These are phyloP conservation scores for Blastomyces parvus DNA, from an alignment of 2,329 filamentous ascomycete genomes.

Conservation along the genomic window DNA sequence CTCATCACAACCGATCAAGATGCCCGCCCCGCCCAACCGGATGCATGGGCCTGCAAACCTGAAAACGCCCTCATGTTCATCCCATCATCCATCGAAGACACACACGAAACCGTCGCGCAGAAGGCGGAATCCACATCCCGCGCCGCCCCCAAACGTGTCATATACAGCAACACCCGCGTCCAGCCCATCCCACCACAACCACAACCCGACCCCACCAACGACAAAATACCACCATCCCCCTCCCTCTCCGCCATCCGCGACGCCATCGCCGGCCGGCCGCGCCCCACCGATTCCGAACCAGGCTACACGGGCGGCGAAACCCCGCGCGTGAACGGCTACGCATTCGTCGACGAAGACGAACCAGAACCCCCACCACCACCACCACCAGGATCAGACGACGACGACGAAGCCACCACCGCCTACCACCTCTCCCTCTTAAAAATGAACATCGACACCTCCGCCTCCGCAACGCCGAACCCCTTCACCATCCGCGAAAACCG, in stretches of 20 bases:
- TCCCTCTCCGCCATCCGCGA: slow-evolving; percentile 76
- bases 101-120: slow-evolving; percentile 53
- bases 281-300: slow-evolving; percentile 51
- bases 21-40: slow-evolving; percentile 64
- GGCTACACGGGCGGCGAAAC: slow-evolving; percentile 62
- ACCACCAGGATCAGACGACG: not conserved
- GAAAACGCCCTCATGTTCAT: slow-evolving; percentile 82
- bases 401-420: slow-evolving; percentile 44
- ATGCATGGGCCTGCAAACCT: slow-evolving; percentile 64
- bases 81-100: slow-evolving; percentile 43
- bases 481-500: slow-evolving; percentile 70
- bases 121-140: slow-evolving; percentile 60
- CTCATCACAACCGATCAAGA: slow-evolving; percentile 53
- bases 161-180: slow-evolving; percentile 76
- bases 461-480: slow-evolving; percentile 54
- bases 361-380: slow-evolving; percentile 28
- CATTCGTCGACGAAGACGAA: slow-evolving; percentile 76
- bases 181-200: slow-evolving; percentile 39
- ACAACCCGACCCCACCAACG: slow-evolving; percentile 16
- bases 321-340: slow-evolving; percentile 83
- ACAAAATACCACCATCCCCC: slow-evolving; percentile 57
- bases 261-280: slow-evolving; percentile 66
- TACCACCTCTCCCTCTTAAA: slow-evolving; percentile 24
- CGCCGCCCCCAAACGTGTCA: slow-evolving; percentile 65
- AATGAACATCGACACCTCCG: slow-evolving; percentile 27